Evolutionary conservation across 2,329 filamentous ascomycete species (phyloP), one percentile per base, ranked within the genome.

Genomic region (Escovopsis sp.): DNA sequence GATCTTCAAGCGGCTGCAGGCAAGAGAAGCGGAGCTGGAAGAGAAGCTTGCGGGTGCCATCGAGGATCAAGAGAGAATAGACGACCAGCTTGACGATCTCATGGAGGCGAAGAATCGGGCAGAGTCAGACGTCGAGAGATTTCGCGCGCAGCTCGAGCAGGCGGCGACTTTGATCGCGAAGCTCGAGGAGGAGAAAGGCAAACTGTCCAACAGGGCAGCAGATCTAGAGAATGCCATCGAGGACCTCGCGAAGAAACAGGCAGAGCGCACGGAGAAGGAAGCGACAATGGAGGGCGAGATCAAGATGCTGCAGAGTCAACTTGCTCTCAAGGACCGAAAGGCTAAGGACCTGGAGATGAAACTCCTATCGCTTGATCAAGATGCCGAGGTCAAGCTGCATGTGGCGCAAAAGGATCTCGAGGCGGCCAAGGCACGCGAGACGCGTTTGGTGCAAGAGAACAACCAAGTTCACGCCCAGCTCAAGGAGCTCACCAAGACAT

Each of bases 1-100:
- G 55, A 98, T 99, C 46, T 98, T 96, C 69, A 93, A 89, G 58
- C 78, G 93, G n/a, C 70, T 98, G 19, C 91, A 95, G 57, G 68
- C 81, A 42, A 82, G 91, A n/a, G 91, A 98, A 62, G 73, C 79
- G 10, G 89, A 98, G 58, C 73, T 99, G 4, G 85, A 82, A 41
- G 93, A 98, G 55, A 95, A 96, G 64, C 73, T 99, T 26, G 76
- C 86, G 33, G 89, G 85, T 34, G 89, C 89, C 28, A 77, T 96
- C 46, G 84, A 94, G 19, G 93, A 99, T 53, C 89, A 96, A 58
- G 89, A 96, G 57, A 80, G 81, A 42, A 73, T 98, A 1, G 91
- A 98, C 60, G 87, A 94, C 48, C 87, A 98, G 58, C 70, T 98
- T 2, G 91, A 98, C 57, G 81, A 82, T 45, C 69, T 98, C 4